Percentiles rank a stretch among this genome's conserved stretches.
Evolutionary conservation across 805 yeast genomes (phyloP).

Genomic region (Lachancea sp.): DNA sequence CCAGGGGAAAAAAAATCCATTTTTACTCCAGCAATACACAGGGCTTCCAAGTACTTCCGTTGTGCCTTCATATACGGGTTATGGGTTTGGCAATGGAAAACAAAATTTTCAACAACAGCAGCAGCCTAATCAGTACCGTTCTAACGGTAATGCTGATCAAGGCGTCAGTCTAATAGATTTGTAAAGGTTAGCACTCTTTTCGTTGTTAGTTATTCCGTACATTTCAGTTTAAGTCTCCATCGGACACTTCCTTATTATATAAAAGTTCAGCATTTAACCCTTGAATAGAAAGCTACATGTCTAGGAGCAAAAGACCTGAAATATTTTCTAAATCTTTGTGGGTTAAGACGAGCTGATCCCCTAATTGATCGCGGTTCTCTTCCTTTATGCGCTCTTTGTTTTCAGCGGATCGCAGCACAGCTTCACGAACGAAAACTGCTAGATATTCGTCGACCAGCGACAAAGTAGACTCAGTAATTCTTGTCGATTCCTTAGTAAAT

Average conservation of each 20-base stretch:
- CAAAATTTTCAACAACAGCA: slow-evolving; percentile 35
- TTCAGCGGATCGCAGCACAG: slow-evolving; percentile 26
- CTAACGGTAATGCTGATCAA: slow-evolving; percentile 21
- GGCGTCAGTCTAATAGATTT: slow-evolving; percentile 29
- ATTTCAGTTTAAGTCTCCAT: too few species aligned
- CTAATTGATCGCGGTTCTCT: slow-evolving; percentile 3
- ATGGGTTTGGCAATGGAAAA: slow-evolving; percentile 73
- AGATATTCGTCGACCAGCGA: slow-evolving; percentile 22
- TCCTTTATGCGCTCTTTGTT: slow-evolving; percentile 16
- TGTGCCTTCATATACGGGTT: slow-evolving; percentile 84
- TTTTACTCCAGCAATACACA: slow-evolving; percentile 59
- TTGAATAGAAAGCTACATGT: slow-evolving; percentile 18
- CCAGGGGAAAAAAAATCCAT: slow-evolving; percentile 34
- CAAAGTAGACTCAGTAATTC: slow-evolving; percentile 22
- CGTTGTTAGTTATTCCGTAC: too few species aligned
- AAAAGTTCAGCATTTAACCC: background rate
- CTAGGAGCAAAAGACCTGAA: slow-evolving; percentile 28
- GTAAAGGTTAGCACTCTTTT: slow-evolving; percentile 13
- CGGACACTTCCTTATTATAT: slow-evolving; percentile 4
- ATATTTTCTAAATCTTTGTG: slow-evolving; percentile 29
- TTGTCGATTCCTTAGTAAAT: slow-evolving; percentile 17
- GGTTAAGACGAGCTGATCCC: slow-evolving; percentile 13
- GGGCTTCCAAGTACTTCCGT: slow-evolving; percentile 62
- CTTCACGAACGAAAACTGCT: slow-evolving; percentile 28
- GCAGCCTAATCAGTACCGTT: slow-evolving; percentile 12